Conservation (phyloP, 345 rosid genomes). For the Hypericum androsaemum region DNA sequence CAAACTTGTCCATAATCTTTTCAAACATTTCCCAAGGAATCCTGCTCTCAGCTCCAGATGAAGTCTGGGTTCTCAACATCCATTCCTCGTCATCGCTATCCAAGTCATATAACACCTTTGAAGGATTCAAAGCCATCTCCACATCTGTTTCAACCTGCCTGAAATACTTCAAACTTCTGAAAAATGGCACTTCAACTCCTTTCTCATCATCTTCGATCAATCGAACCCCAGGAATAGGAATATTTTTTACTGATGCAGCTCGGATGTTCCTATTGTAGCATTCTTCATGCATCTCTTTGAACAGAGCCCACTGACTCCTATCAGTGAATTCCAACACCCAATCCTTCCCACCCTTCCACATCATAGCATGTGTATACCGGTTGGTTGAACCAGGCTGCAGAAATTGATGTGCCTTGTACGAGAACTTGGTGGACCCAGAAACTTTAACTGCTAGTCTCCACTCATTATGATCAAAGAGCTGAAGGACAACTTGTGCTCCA, state of each 20-base stretch:
- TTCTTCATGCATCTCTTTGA: constrained; percentile 98
- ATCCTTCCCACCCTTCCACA: constrained; percentile 99
- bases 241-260: constrained; percentile 73
- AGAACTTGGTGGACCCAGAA: constrained; percentile 51
- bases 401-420: constrained; percentile 86
- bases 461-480: constrained; percentile 72
- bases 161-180: constrained; percentile 48
- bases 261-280: constrained; percentile 73
- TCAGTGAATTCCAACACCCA: constrained; percentile 89
- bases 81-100: constrained; percentile 92
- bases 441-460: constrained; percentile 87
- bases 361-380: constrained; percentile 93
- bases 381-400: constrained; percentile 92
- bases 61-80: constrained; percentile 32
- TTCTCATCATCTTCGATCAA: constrained; percentile 51
- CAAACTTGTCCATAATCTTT: constrained; percentile 71
- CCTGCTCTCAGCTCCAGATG: constrained; percentile 32
- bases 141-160: constrained; percentile 82
- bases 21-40: constrained; percentile 60
- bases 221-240: constrained; percentile 92
- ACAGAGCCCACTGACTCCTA: constrained; percentile 82
- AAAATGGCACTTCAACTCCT: constrained; percentile 35
- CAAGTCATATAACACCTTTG: constrained; percentile 75
- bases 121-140: constrained; percentile 84
- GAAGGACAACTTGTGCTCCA: constrained; percentile 64